phyloP scores from a whole-genome alignment of 257 asterid genomes.

The Salvia rosmarinus region DNA sequence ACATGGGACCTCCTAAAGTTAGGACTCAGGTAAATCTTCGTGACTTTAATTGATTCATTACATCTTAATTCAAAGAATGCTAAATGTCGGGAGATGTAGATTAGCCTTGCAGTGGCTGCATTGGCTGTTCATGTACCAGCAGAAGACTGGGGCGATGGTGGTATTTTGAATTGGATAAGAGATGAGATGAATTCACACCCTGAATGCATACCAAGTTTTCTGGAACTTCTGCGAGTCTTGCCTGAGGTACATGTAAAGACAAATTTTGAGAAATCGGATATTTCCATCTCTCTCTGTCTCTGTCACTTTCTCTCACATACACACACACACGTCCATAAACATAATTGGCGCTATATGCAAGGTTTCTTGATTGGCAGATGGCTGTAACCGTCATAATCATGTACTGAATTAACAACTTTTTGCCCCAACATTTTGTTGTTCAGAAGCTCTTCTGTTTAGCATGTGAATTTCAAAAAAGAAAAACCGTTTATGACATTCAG shows the following conservation, averaged over 20 bases:
- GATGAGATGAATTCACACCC: constrained; percentile 92
- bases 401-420: constrained; percentile 8
- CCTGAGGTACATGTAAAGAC: constrained; percentile 74
- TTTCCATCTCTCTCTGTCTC: constrained; percentile 5
- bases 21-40: constrained; percentile 82
- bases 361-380: constrained; percentile 20
- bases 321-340: background rate
- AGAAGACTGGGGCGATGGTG: constrained; percentile 96
- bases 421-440: background rate
- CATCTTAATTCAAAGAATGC: constrained; percentile 41
- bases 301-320: too few species aligned
- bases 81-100: constrained; percentile 65
- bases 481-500: constrained; percentile 12
- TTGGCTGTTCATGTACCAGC: constrained; percentile 96
- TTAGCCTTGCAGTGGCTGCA: constrained; percentile 99
- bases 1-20: constrained; percentile 92
- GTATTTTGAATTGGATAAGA: constrained; percentile 84
- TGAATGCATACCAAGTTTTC: constrained; percentile 88
- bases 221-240: constrained; percentile 93
- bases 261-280: background rate
- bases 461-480: constrained; percentile 5
- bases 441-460: background rate
- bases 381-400: background rate
- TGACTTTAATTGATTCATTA: constrained; percentile 32
- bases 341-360: background rate